Base-by-base conservation (phyloP, 2,329 filamentous ascomycete species). In the Beauveria sp. region DNA sequence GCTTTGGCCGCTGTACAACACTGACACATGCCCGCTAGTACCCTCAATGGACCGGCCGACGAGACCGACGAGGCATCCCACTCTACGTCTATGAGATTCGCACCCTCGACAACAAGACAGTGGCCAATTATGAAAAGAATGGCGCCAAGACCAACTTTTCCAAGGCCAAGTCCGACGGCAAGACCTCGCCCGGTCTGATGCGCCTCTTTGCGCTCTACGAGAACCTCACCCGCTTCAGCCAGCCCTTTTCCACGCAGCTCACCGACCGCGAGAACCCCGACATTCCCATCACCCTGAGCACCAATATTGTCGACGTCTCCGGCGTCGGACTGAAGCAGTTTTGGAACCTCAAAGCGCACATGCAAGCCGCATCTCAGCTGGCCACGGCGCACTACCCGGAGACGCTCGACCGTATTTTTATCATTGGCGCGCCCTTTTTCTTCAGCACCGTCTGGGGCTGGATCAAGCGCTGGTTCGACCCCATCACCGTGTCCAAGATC, bases 361-460 rank as follows among this genome's bases (percentile, higher is more conserved):
- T 98, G 92, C 93, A 97, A 77, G 89, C 92, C 70, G 93, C 93
- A 2, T 93, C 89, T 70, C 85, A 88, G 63, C 80, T 97, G 60
- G 93, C 93, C 6, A 97, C 93, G 3, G 91, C 93, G 5, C 90
- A 97, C 76, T 98, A 97, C 73, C 93, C 93, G 0, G 93, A 98
- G 77, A 98, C 93, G 0, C 78, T 97, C 55, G 93, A 75, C 63
- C 69, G 77, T 43, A 80, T 80, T 68, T 80, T 80, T 65, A 89
- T 98, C 69, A 91, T 97, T 65, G 93, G 93, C 64, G 93, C 93
- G 0, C 93, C 93, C 8, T 78, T 83, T 51, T 96, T 96, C 82
- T 96, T 96, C 79, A 89, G 89, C 55, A 96, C 91, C 3, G 90
- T 96, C 64, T 93, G 93, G 93, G 87, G 90, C 66, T 96, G 92